phyloP scores from a whole-genome alignment of 208 protist genomes.

The Crithidia acanthocephali region DNA sequence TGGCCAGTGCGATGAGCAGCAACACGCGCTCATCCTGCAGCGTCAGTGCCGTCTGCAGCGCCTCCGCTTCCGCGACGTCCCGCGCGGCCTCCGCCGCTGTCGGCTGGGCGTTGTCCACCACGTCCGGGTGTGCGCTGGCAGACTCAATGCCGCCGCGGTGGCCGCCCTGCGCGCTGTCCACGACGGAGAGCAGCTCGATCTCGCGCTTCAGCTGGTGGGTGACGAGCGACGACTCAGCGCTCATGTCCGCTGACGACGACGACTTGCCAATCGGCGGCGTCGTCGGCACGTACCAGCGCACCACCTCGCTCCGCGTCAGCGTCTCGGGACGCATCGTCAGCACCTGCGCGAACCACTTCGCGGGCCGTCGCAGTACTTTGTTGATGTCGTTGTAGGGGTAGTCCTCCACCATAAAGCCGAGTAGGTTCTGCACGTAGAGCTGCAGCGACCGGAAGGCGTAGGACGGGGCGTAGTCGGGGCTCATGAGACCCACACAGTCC shows the following conservation, averaged over 20 bases:
- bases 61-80: constrained; percentile 30
- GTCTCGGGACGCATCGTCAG: constrained; percentile 82
- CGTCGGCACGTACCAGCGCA: constrained; percentile 36
- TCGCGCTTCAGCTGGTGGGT: constrained; percentile 40
- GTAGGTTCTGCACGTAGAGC: constrained; percentile 83
- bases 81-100: constrained; percentile 22
- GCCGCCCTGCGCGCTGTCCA: constrained; percentile 34
- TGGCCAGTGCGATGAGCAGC: constrained; percentile 69
- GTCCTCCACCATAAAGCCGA: constrained; percentile 84
- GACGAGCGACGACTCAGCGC: constrained; percentile 25
- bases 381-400: constrained; percentile 90
- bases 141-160: constrained; percentile 35
- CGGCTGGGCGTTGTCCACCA: constrained; percentile 9
- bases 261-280: constrained; percentile 20
- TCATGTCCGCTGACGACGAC: constrained; percentile 13
- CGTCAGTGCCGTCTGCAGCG: constrained; percentile 47
- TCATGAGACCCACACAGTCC: constrained; percentile 72
- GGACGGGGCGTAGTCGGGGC: constrained; percentile 48
- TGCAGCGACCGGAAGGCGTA: constrained; percentile 78
- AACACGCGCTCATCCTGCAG: constrained; percentile 76
- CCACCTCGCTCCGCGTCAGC: constrained; percentile 50
- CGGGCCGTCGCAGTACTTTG: constrained; percentile 70
- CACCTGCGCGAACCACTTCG: constrained; percentile 84
- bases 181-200: constrained; percentile 40
- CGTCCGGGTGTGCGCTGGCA: constrained; percentile 21